Evolutionary conservation across 345 rosid genomes (phyloP).

Genomic region (Hypericum perforatum): DNA sequence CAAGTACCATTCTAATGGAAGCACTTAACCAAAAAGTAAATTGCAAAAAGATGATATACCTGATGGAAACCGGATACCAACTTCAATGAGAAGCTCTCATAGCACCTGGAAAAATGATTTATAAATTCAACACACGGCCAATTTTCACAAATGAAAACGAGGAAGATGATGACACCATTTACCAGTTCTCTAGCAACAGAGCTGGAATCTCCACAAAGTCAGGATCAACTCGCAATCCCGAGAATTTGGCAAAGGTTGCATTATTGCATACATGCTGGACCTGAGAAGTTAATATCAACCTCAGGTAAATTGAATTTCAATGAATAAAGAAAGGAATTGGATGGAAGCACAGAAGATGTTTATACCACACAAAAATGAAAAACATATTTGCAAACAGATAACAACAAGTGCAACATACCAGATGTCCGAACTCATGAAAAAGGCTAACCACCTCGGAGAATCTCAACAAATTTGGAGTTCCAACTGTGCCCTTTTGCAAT

Average conservation of each 20-base stretch:
- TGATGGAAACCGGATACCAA: constrained; percentile 89
- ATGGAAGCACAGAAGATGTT: constrained; percentile 1
- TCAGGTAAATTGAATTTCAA: constrained; percentile 7
- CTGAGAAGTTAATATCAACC: constrained; percentile 29
- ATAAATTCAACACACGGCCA: constrained; percentile 8
- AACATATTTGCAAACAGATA: background rate
- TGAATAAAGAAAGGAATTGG: background rate
- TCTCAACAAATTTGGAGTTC: constrained; percentile 46
- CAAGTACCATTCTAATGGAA: background rate
- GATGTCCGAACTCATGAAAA: constrained; percentile 95
- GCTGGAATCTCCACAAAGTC: constrained; percentile 95
- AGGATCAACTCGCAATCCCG: constrained; percentile 78
- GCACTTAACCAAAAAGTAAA: background rate
- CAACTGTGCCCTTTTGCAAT: constrained; percentile 38
- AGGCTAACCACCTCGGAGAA: constrained; percentile 84
- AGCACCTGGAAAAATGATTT: constrained; percentile 56
- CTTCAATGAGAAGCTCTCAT: constrained; percentile 76
- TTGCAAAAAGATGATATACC: constrained; percentile 35
- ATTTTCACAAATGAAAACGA: constrained; percentile 3
- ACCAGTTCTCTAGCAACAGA: constrained; percentile 73
- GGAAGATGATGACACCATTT: constrained; percentile 9
- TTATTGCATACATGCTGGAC: constrained; percentile 87
- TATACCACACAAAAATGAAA: constrained; percentile 1
- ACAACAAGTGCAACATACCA: constrained; percentile 46
- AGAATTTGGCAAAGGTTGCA: constrained; percentile 78